Conservation (phyloP, 2,329 filamentous ascomycete species). For the Ceratocystis albifundus region DNA sequence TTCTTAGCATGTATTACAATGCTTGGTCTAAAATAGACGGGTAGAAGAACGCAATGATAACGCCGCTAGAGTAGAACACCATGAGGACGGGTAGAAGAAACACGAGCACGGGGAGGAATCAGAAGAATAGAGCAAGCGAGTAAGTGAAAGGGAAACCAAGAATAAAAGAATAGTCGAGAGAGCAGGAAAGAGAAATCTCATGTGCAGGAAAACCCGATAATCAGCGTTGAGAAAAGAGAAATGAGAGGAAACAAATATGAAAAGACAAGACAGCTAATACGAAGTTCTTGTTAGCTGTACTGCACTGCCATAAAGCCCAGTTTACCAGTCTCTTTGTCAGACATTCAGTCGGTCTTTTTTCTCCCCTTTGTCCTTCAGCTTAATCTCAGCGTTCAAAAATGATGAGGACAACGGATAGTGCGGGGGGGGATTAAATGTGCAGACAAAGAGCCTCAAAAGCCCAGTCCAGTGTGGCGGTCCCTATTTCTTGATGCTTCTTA, state of each 20-base stretch:
- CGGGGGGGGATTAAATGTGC: no score
- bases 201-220: not conserved
- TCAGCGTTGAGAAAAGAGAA: conserved; percentile 5
- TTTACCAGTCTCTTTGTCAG: not conserved
- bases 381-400: not conserved
- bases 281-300: not conserved
- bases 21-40: conserved; percentile 12
- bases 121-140: not conserved
- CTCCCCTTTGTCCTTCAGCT: not conserved
- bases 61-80: conserved; percentile 4
- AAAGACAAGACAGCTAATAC: not conserved
- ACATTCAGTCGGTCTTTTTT: not conserved
- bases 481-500: no score
- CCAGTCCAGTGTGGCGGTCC: no score
- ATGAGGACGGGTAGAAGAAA: not conserved
- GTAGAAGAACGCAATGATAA: not conserved
- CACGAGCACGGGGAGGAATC: not conserved
- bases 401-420: no score
- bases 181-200: not conserved
- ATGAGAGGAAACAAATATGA: not conserved
- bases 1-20: conserved; percentile 6
- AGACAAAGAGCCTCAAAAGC: no score
- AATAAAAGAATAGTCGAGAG: not conserved
- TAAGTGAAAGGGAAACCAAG: not conserved
- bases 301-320: not conserved